Percentiles rank a stretch among this genome's conserved stretches.
Conservation (phyloP, 1,139 yeast genomes). For the Geotrichum macrosporum region DNA sequence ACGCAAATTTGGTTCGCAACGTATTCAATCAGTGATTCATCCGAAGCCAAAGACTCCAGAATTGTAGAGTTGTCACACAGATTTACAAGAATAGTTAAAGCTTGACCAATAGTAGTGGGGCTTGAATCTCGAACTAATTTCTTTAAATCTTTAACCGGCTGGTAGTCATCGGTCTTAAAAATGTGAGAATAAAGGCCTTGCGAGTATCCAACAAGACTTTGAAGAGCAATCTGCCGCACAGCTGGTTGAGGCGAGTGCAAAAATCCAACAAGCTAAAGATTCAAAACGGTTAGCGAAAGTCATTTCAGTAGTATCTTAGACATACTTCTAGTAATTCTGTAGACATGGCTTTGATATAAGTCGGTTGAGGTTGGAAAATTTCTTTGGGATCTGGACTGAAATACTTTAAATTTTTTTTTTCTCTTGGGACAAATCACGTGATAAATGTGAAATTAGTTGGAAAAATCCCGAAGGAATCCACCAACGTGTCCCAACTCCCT, state of each 20-base stretch:
- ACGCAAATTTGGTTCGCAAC: slow-evolving; percentile 50
- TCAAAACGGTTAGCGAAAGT: not conserved
- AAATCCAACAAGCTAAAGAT: slow-evolving; percentile 61
- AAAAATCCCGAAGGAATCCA: not conserved
- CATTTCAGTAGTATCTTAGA: not conserved
- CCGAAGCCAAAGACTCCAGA: slow-evolving; percentile 60
- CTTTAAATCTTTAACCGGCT: slow-evolving; percentile 73
- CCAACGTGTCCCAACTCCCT: slow-evolving; percentile 5
- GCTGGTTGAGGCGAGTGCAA: slow-evolving; percentile 80
- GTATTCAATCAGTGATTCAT: slow-evolving; percentile 53
- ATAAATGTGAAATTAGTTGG: not conserved
- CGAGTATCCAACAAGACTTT: slow-evolving; percentile 77
- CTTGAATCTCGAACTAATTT: slow-evolving; percentile 45
- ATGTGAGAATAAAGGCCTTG: slow-evolving; percentile 61
- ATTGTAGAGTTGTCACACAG: slow-evolving; percentile 65
- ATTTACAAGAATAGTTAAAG: slow-evolving; percentile 78
- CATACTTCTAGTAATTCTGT: slow-evolving; percentile 31
- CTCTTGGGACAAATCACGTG: slow-evolving; percentile 9
- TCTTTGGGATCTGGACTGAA: not conserved
- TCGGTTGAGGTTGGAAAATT: not conserved
- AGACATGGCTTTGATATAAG: slow-evolving; percentile 23
- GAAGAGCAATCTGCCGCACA: slow-evolving; percentile 79
- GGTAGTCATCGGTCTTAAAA: slow-evolving; percentile 65
- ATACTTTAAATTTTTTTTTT: not conserved
- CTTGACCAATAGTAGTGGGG: slow-evolving; percentile 35